A percentile compares a stretch with the other conserved stretches of the same genome.
phyloP scores from a whole-genome alignment of 2,329 filamentous ascomycete genomes.

The Teratosphaeria destructans region DNA sequence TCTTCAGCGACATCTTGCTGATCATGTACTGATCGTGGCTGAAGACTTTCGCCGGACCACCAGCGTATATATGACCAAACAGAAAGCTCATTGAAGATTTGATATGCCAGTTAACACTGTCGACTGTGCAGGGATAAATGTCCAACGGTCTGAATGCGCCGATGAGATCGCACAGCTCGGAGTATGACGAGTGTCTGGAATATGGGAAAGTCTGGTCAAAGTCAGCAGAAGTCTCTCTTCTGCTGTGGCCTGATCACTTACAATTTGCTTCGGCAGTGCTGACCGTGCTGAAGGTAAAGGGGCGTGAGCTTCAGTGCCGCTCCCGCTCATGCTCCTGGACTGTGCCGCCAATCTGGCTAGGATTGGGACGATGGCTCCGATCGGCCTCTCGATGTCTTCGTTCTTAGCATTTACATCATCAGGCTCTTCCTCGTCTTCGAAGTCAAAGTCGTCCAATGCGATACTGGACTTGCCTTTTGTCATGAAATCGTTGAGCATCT shows the following conservation, averaged over 20 bases:
- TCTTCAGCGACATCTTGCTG: background rate
- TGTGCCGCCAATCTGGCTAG: constrained; percentile 19
- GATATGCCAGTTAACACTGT: constrained; percentile 53
- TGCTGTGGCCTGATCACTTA: constrained; percentile 5
- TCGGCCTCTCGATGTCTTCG: constrained; percentile 18
- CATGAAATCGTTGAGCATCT: constrained; percentile 22
- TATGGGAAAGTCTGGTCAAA: constrained; percentile 57
- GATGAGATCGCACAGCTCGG: constrained; percentile 64
- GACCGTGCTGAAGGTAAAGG: constrained; percentile 2
- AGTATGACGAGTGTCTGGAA: constrained; percentile 79
- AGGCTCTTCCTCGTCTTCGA: constrained; percentile 8
- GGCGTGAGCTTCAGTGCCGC: background rate
- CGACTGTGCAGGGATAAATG: constrained; percentile 68
- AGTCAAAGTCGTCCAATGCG: constrained; percentile 16
- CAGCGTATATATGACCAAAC: constrained; percentile 60
- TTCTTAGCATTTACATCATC: constrained; percentile 1
- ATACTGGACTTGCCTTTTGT: constrained; percentile 11
- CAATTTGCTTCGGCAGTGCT: constrained; percentile 19
- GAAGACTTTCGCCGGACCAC: constrained; percentile 39
- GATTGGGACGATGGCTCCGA: constrained; percentile 21
- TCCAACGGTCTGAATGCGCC: constrained; percentile 60
- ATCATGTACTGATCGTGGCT: constrained; percentile 55
- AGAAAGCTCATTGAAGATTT: constrained; percentile 54
- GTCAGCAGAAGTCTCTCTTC: background rate
- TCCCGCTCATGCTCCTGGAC: constrained; percentile 6